Evolutionary conservation across 257 asterid genomes (phyloP), one percentile per base, ranked within the genome.

Genomic region (Nicotiana knightiana): DNA sequence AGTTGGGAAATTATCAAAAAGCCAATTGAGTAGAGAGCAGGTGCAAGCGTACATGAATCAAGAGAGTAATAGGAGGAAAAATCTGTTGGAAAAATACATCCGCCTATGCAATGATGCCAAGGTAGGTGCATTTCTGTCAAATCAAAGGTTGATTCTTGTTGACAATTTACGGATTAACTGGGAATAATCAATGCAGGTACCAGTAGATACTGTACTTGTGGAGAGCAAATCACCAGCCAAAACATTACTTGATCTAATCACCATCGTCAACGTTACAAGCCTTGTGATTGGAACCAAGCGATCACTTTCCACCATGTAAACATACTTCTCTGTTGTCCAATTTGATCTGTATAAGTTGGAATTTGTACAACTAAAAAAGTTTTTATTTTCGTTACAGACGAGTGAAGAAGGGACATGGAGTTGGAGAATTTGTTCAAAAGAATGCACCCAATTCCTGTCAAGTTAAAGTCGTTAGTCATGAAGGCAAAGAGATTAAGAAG

Each of bases 1-100:
- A 94, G 98, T 90, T 83, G 97, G 98, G 83, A 89, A 88, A 90
- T 88, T 94, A 79, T 91, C 97, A 79, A 90, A 91, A 88, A 91
- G 90, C 89, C 98, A 91, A 77, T 54, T 93, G 82, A 91, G 93
- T 88, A 87, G 86, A 86, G 94, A 94, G 35, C 94, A 91, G 76
- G 77, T 87, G 84, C 91, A 90, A 87, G 90, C 85, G 8, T 94
- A 93, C 28, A 68, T 86, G 53, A 90, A 86, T 75, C 95, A 93
- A 82, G 97, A 93, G 82, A 90, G 84, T 81, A 93, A 90, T 89
- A 89, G 84, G 86, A 90, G 95, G 76, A 87, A 86, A 80, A 89
- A 87, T 85, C 89, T 90, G 82, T 55, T 94, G 84, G 89, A 90
- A 84, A 92, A 90, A 83, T 94, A 94, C 81, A 91, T 93, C 82